phyloP scores from a whole-genome alignment of 306 rosid species.

The Crotalaria pallida region DNA sequence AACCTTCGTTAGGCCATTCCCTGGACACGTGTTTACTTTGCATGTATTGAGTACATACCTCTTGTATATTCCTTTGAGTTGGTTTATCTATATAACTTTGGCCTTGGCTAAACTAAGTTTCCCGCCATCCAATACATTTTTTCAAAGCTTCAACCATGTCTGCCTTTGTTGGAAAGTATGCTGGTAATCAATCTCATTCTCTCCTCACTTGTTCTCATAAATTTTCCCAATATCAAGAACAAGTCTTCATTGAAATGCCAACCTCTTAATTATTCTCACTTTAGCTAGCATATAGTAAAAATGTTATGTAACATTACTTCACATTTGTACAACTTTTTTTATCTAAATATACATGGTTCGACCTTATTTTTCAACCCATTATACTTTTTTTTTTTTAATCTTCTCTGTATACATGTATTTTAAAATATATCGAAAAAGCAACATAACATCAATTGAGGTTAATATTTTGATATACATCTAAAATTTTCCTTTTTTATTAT shows the following conservation, averaged over 20 bases:
- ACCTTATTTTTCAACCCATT: too few relatives aligned
- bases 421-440: too few relatives aligned
- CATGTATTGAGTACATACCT: constrained; percentile 25
- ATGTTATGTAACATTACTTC: too few relatives aligned
- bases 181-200: constrained; percentile 45
- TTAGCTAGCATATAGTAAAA: neutral
- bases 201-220: neutral
- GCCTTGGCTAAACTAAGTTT: constrained; percentile 17
- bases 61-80: constrained; percentile 40
- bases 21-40: constrained; percentile 50
- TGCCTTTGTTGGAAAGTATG: constrained; percentile 90
- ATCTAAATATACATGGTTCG: too few relatives aligned
- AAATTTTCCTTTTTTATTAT: too few relatives aligned
- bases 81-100: constrained; percentile 43
- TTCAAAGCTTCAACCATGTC: constrained; percentile 56
- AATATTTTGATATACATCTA: too few relatives aligned
- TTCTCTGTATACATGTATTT: too few relatives aligned
- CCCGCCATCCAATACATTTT: constrained; percentile 31
- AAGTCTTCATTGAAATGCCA: neutral
- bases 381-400: too few relatives aligned
- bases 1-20: constrained; percentile 55
- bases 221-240: neutral
- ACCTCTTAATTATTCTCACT: neutral
- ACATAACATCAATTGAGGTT: too few relatives aligned
- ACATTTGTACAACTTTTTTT: too few relatives aligned